Evolutionary conservation across 352 stramenopile species (phyloP), one percentile per base, ranked within the genome.

Genomic region (Phytophthora colocasiae): DNA sequence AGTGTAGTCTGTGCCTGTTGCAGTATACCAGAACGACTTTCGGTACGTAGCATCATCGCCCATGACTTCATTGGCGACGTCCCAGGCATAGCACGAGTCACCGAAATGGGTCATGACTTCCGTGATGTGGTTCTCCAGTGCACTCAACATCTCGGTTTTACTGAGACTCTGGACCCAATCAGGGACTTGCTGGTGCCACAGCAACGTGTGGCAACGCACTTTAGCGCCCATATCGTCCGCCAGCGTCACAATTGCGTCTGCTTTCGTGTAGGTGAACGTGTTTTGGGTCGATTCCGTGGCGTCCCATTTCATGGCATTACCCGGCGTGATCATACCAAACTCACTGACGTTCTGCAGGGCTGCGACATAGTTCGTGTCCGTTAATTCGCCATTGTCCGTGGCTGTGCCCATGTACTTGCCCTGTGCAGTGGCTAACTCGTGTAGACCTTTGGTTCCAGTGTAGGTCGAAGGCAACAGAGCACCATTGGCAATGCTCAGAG

Each of bases 321-420:
- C 66, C 0, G 66, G 66, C 9, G 66, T 75, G 61, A 71, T 27
- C 66, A 75, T 71, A 9, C 66, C 61, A 17, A 66, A 75, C 29
- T 75, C 66, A 10, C 54, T 66, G 29, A 32, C 45, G 49, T 71
- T 71, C 31, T 66, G 44, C 22, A 75, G 61, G 14, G 51, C 56
- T 14, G 56, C 52, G 5, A 69, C 41, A 55, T 69, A 71, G 50
- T 58, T 68, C 12, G 48, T 67, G 43, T 75, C 66, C 6, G 58
- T 68, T 3, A 69, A 40, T 15, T 67, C 64, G 5, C 58, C 44
- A 31, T 60, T 65, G 59, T 73, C 61, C n/a, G 63, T 55, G 61
- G 66, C 66, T 7, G 66, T 75, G 36, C 66, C 66, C 54, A 75
- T 63, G 66, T 75, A 75, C 39, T 75, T 75, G 60, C 66, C 66